Percentiles rank a stretch among this genome's conserved stretches.
phyloP scores from a whole-genome alignment of 805 yeast genomes.

The Hanseniaspora vineae region DNA sequence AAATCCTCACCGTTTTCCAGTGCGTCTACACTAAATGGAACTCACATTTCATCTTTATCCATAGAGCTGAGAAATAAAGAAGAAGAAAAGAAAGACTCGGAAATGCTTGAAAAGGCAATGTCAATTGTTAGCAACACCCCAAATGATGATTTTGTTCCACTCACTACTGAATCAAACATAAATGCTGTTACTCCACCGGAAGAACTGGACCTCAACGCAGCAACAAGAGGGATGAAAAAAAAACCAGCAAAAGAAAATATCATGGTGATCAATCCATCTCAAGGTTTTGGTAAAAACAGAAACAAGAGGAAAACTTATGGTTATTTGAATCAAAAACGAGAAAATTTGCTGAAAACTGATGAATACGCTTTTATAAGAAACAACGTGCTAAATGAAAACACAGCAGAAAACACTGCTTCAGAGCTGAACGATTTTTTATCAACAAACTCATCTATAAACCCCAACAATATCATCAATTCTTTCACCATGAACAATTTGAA shows the following conservation, averaged over 20 bases:
- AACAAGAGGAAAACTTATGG: not conserved
- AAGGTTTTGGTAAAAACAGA: not conserved
- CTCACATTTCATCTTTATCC: not conserved
- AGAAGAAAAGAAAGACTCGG: not conserved
- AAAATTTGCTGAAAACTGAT: not conserved
- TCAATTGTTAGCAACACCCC: not conserved
- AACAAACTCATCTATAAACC: too few species aligned
- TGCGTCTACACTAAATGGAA: not conserved
- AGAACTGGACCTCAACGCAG: not conserved
- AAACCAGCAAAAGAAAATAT: conserved; percentile 17
- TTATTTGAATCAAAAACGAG: not conserved
- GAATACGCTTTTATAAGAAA: not conserved
- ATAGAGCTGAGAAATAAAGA: not conserved
- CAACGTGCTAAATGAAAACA: not conserved
- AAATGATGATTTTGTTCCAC: too few species aligned
- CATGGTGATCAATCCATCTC: conserved; percentile 16
- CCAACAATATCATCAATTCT: not conserved
- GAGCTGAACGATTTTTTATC: not conserved
- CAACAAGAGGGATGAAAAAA: conserved; percentile 18
- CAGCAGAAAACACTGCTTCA: not conserved
- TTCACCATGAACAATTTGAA: not conserved
- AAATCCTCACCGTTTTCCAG: not conserved
- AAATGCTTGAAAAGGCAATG: not conserved
- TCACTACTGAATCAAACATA: too few species aligned
- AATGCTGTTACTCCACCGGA: too few species aligned